Conservation (phyloP, 176 grass and related monocot species). For the Eremochloa ophiuroides region DNA sequence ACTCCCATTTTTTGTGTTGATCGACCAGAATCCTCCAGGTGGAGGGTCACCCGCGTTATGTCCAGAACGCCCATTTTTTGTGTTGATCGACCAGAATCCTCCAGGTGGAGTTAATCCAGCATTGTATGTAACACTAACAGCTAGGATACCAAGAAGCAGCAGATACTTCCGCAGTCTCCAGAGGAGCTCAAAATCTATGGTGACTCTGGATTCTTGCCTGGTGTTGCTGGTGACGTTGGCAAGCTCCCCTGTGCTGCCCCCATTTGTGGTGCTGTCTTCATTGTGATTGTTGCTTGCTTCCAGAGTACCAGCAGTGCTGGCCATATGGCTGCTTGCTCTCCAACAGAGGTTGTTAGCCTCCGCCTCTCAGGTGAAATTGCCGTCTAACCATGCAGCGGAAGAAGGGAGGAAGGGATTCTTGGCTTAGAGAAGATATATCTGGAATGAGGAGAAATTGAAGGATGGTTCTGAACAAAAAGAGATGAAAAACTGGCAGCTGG, state of each 20-base stretch:
- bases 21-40: slow-evolving; percentile 13
- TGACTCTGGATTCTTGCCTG: background rate
- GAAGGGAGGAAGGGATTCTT: background rate
- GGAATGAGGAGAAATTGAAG: background rate
- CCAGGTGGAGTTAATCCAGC: slow-evolving; percentile 35
- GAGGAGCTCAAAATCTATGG: slow-evolving; percentile 10
- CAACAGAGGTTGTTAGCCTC: background rate
- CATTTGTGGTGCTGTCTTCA: background rate
- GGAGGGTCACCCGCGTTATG: no score
- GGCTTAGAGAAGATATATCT: background rate
- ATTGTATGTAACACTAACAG: slow-evolving; percentile 47
- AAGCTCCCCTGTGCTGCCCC: background rate
- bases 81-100: background rate
- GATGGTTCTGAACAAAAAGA: background rate
- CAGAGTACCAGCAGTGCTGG: background rate
- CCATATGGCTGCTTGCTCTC: slow-evolving; percentile 2
- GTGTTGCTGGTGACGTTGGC: background rate
- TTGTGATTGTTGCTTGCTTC: background rate
- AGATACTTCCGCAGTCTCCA: slow-evolving; percentile 44
- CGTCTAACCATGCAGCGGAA: background rate
- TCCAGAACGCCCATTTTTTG: no score
- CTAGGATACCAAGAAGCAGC: slow-evolving; percentile 28
- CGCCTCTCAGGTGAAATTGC: background rate
- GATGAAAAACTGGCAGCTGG: background rate
- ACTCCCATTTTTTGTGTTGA: background rate